Percentiles rank a stretch among this genome's conserved stretches.
phyloP scores from a whole-genome alignment of 352 stramenopile species.

The Globisporangium barbulae region DNA sequence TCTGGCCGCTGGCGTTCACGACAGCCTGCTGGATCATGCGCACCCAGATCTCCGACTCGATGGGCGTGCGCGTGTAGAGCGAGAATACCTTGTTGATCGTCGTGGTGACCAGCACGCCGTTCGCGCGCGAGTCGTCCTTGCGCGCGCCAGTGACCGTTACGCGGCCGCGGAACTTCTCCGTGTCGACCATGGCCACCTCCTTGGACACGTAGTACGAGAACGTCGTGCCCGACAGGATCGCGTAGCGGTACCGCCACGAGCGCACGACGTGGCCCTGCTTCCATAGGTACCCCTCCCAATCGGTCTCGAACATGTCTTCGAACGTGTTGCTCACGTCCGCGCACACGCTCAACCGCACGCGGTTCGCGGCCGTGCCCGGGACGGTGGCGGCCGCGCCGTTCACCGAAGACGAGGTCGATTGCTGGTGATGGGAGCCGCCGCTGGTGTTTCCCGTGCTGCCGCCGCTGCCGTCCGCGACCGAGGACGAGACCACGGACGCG shows the following conservation, averaged over 20 bases:
- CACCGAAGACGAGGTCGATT: neutral
- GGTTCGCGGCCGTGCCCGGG: slow-evolving; percentile 15
- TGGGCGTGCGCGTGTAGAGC: slow-evolving; percentile 77
- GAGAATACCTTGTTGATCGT: slow-evolving; percentile 86
- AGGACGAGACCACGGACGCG: slow-evolving; percentile 57
- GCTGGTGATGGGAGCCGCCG: neutral
- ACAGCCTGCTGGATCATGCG: slow-evolving; percentile 83
- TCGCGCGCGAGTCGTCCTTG: slow-evolving; percentile 56
- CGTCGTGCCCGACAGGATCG: slow-evolving; percentile 70
- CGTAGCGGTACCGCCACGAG: slow-evolving; percentile 83
- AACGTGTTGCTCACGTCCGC: slow-evolving; percentile 68
- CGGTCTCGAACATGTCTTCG: slow-evolving; percentile 83
- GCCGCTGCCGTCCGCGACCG: slow-evolving; percentile 44
- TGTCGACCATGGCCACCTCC: slow-evolving; percentile 71
- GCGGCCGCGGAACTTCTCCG: slow-evolving; percentile 79
- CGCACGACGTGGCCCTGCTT: slow-evolving; percentile 86
- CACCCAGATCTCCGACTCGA: slow-evolving; percentile 84
- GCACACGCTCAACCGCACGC: slow-evolving; percentile 57
- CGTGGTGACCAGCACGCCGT: slow-evolving; percentile 81
- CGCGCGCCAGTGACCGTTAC: slow-evolving; percentile 76
- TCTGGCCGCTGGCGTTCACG: slow-evolving; percentile 40
- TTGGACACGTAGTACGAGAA: slow-evolving; percentile 86
- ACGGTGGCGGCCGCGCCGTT: neutral
- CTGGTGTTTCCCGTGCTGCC: slow-evolving; percentile 26
- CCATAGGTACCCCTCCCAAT: slow-evolving; percentile 88